Evolutionary conservation across 768 basidiomycete species (phyloP).

Genomic region (Glaciozyma martinii): DNA sequence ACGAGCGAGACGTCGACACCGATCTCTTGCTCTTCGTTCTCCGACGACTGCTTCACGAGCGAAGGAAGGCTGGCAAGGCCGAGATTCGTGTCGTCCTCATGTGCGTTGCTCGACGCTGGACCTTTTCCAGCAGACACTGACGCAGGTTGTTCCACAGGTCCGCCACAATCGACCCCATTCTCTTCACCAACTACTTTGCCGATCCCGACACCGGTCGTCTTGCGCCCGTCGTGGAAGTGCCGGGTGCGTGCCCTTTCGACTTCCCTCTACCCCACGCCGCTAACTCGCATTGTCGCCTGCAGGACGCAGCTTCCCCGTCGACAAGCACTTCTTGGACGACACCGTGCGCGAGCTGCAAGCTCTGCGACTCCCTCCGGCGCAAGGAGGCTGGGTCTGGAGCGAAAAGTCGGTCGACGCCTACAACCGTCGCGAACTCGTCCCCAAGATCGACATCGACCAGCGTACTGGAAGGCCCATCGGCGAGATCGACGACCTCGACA

Average conservation of each 20-base stretch:
- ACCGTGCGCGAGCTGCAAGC: constrained; percentile 50
- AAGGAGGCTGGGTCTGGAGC: constrained; percentile 55
- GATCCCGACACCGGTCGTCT: constrained; percentile 50
- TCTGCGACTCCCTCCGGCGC: constrained; percentile 29
- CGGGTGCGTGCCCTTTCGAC: constrained; percentile 42
- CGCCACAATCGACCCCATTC: constrained; percentile 81
- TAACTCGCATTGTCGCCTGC: constrained; percentile 60
- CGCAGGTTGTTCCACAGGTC: constrained; percentile 29
- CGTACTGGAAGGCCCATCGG: constrained; percentile 39
- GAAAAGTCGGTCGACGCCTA: constrained; percentile 66
- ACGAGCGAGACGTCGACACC: constrained; percentile 89
- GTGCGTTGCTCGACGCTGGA: constrained; percentile 61
- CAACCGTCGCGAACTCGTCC: constrained; percentile 57
- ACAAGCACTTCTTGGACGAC: constrained; percentile 70
- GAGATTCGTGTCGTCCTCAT: constrained; percentile 75
- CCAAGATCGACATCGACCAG: constrained; percentile 33
- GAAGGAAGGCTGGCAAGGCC: constrained; percentile 58
- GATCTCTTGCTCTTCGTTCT: constrained; percentile 82
- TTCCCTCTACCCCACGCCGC: constrained; percentile 83
- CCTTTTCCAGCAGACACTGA: neutral
- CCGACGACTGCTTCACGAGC: constrained; percentile 67
- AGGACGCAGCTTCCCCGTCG: constrained; percentile 77
- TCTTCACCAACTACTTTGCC: constrained; percentile 82
- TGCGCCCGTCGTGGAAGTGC: constrained; percentile 66
- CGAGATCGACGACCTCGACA: constrained; percentile 53